Conservation (phyloP, 148 eudicot genomes). For the Amaranthus cruentus region DNA sequence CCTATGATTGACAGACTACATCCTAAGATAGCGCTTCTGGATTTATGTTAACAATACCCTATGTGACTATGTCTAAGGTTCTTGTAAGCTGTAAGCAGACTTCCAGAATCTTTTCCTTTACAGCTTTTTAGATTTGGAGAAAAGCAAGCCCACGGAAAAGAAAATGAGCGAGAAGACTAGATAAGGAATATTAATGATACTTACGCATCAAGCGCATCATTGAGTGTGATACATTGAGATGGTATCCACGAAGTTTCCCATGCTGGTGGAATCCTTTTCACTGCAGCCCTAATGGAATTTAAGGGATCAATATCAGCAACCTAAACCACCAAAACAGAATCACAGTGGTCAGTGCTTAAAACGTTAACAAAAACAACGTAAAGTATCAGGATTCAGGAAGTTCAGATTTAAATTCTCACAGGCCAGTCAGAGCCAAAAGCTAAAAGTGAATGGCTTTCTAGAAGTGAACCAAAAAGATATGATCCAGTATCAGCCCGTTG, state of each 20-base stretch:
- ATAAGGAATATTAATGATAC: slow-evolving; percentile 19
- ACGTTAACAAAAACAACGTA: background rate
- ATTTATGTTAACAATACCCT: background rate
- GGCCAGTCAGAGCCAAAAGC: slow-evolving; percentile 99
- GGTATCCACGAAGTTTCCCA: slow-evolving; percentile 81
- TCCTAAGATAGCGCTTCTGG: background rate
- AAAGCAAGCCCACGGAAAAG: background rate
- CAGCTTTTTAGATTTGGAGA: background rate
- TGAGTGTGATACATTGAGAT: slow-evolving; percentile 59
- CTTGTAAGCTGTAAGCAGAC: background rate
- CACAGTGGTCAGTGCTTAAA: background rate
- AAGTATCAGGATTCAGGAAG: background rate
- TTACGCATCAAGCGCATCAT: slow-evolving; percentile 83
- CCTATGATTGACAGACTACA: background rate
- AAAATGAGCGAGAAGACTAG: background rate
- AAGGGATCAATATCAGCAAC: slow-evolving; percentile 89
- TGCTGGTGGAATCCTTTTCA: slow-evolving; percentile 64
- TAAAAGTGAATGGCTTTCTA: slow-evolving; percentile 44
- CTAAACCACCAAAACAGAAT: slow-evolving; percentile 29
- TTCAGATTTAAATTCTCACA: slow-evolving; percentile 38
- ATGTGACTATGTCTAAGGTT: background rate
- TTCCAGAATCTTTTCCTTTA: background rate
- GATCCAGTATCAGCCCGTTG: slow-evolving; percentile 78
- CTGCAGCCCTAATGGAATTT: slow-evolving; percentile 66
- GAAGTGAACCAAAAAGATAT: slow-evolving; percentile 69